Conservation (phyloP, 306 rosid genomes). For the Prunus kanzakura region DNA sequence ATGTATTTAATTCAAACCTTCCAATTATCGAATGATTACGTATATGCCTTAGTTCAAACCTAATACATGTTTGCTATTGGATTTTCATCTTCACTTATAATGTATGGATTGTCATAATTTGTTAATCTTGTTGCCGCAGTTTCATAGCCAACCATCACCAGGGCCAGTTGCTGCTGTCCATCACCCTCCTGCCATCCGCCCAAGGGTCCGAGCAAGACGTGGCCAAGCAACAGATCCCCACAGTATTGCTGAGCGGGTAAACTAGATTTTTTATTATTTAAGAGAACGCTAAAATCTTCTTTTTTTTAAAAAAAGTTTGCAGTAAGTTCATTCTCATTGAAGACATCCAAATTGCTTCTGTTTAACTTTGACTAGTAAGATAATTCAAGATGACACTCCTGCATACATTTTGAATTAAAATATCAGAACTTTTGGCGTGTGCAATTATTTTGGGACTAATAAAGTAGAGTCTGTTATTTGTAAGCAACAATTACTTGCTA, state of each 20-base stretch:
- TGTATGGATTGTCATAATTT: conserved; percentile 13
- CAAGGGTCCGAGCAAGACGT: conserved; percentile 92
- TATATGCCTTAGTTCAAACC: neutral
- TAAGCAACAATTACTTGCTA: neutral
- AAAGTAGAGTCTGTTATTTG: neutral
- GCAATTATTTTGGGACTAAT: neutral
- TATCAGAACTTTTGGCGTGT: neutral
- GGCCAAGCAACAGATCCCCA: conserved; percentile 99
- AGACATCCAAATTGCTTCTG: neutral
- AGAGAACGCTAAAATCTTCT: neutral
- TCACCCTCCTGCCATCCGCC: conserved; percentile 70
- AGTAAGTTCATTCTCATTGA: neutral
- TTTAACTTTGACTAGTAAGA: neutral
- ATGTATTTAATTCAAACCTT: too few species aligned
- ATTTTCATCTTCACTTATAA: neutral
- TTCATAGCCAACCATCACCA: conserved; percentile 52
- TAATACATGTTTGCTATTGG: conserved; percentile 2
- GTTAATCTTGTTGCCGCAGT: conserved; percentile 33
- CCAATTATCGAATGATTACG: neutral
- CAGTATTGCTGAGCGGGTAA: conserved; percentile 94
- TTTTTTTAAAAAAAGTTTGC: neutral
- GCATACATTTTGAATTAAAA: neutral
- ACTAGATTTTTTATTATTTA: neutral
- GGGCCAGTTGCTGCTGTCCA: conserved; percentile 33
- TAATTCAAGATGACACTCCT: neutral